These are phyloP conservation scores for Laburnicola sp. DNA, from an alignment of 2,329 filamentous ascomycete species.

Conservation along the genomic window DNA sequence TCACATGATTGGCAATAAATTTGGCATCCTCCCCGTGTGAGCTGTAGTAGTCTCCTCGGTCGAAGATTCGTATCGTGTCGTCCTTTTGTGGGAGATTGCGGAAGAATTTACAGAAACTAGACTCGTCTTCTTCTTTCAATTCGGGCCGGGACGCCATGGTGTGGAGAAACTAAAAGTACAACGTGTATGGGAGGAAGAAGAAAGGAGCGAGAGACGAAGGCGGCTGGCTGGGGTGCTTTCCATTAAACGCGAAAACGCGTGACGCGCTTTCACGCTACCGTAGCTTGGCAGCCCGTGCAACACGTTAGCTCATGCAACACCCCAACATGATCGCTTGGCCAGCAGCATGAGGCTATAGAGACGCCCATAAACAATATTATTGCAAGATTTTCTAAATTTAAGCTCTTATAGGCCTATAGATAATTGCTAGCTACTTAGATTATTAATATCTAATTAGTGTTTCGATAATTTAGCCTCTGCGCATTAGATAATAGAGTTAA, in stretches of 20 bases:
- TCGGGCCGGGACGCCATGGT: constrained; percentile 60
- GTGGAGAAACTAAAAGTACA: constrained; percentile 2
- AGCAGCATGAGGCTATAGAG: too few relatives aligned
- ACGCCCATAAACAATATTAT: too few relatives aligned
- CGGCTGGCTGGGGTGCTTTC: constrained; percentile 6
- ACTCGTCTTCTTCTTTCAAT: constrained; percentile 85
- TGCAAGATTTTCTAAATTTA: too few relatives aligned
- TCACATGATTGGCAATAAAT: constrained; percentile 77
- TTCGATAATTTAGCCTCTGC: too few relatives aligned
- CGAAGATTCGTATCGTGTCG: constrained; percentile 86
- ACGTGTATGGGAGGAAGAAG: not conserved
- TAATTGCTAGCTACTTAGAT: too few relatives aligned
- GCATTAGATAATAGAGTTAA: too few relatives aligned
- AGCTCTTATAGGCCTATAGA: too few relatives aligned
- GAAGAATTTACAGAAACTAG: constrained; percentile 95
- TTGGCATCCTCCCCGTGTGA: constrained; percentile 85
- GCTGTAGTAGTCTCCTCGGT: constrained; percentile 93
- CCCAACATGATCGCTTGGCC: too few relatives aligned
- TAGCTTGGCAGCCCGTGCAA: too few relatives aligned
- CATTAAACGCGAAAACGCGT: constrained; percentile 15
- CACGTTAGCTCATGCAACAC: too few relatives aligned
- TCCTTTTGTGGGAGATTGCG: constrained; percentile 75
- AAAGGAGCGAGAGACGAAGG: not conserved
- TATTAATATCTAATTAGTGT: too few relatives aligned
- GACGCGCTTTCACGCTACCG: constrained; percentile 16